phyloP scores from a whole-genome alignment of 805 yeast species.

The Zygoascus flipseniorum region DNA sequence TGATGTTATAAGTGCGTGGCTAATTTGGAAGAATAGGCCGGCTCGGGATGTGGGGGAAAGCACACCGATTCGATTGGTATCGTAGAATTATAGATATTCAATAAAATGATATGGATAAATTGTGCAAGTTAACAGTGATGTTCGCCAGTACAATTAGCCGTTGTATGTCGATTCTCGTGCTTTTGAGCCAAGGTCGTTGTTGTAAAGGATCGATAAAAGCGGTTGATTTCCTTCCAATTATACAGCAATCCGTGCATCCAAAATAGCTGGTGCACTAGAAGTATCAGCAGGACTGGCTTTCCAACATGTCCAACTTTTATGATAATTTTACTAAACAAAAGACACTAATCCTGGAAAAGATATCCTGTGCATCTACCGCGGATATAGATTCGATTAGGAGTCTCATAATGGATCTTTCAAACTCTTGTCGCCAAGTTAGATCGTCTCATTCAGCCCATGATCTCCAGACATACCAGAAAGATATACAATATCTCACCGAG shows the following conservation, averaged over 20 bases:
- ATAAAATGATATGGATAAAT: too few relatives aligned
- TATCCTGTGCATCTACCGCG: not conserved
- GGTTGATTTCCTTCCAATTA: not conserved
- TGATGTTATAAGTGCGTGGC: not conserved
- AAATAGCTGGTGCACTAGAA: not conserved
- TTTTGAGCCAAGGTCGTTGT: too few relatives aligned
- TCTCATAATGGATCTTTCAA: conserved; percentile 7
- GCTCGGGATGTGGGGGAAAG: not conserved
- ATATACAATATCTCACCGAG: conserved; percentile 7
- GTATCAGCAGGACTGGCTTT: not conserved
- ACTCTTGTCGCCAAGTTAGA: conserved; percentile 9
- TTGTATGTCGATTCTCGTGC: too few relatives aligned
- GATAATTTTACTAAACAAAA: conserved; percentile 6
- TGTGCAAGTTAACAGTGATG: too few relatives aligned
- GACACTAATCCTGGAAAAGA: not conserved
- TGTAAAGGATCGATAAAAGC: too few relatives aligned
- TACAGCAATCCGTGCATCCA: not conserved
- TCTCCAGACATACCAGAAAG: conserved; percentile 11
- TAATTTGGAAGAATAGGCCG: not conserved
- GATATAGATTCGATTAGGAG: conserved; percentile 5
- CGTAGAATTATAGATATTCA: too few relatives aligned
- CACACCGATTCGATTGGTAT: too few relatives aligned
- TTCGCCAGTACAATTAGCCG: too few relatives aligned
- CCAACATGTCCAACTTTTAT: conserved; percentile 10
- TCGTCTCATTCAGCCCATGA: conserved; percentile 13